These are phyloP conservation scores for Coemansia sp. DNA, from an alignment of 192 early-diverging fungal genomes.

Conservation along the genomic window DNA sequence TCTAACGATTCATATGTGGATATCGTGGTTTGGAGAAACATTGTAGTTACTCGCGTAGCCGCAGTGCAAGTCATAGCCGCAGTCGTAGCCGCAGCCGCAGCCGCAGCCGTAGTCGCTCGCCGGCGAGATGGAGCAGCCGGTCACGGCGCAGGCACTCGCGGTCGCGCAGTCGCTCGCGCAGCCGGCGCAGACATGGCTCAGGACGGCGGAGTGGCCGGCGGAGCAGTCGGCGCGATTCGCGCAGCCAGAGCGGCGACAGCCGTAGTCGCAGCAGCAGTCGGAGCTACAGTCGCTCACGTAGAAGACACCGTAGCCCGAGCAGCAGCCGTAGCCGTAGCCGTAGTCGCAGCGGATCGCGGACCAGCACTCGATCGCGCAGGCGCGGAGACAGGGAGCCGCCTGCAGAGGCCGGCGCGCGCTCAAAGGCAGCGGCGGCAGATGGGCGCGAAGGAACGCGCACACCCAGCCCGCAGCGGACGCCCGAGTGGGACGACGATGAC, in stretches of 20 bases:
- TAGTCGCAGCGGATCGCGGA: conserved; percentile 12
- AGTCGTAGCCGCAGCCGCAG: conserved; percentile 4
- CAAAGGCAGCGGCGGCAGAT: not conserved
- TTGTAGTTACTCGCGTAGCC: conserved; percentile 34
- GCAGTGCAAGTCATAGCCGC: conserved; percentile 20
- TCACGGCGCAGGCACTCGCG: conserved; percentile 20
- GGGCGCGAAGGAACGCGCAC: conserved; percentile 13
- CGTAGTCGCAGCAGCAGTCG: conserved; percentile 18
- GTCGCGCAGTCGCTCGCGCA: conserved; percentile 15
- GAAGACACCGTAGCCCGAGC: conserved; percentile 12
- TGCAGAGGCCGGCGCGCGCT: not conserved
- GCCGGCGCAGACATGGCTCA: conserved; percentile 13
- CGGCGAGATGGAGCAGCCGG: conserved; percentile 9
- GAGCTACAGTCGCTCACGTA: conserved; percentile 15
- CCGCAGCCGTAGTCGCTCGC: conserved; percentile 24
- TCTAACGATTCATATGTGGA: not conserved
- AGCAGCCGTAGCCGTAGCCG: conserved; percentile 16
- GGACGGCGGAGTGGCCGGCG: conserved; percentile 12
- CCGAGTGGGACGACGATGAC: conserved; percentile 12
- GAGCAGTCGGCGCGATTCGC: conserved; percentile 11
- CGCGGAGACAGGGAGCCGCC: not conserved
- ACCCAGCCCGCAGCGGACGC: conserved; percentile 39
- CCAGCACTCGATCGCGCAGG: conserved; percentile 15
- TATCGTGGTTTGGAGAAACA: not conserved
- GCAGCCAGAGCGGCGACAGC: conserved; percentile 16